Base-by-base conservation (phyloP, 768 basidiomycete genomes). In the Xanthoconium stramineum region DNA sequence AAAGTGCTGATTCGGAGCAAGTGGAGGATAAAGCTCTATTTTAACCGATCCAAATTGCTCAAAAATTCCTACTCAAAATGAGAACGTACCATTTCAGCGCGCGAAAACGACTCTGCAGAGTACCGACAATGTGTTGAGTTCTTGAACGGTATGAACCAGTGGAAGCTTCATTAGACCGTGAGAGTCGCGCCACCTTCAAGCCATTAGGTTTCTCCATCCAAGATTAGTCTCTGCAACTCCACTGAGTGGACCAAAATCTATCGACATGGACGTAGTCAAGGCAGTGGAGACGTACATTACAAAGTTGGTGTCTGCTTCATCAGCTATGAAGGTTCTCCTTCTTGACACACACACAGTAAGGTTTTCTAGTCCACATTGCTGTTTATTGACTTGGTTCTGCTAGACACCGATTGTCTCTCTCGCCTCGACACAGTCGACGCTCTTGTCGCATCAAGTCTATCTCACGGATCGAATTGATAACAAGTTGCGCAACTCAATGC, bases 381-480 rank as follows among this genome's bases (percentile, higher is more conserved):
- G 9, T 38, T 19, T 36, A 37, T 48, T 59, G 5, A 60, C 32
- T 12, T 57, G 28, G 19, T 49, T 70, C 28, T 45, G 36, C n/a
- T 60, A 91, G 94, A 98, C 96, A 7, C 95, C 96, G 1, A 95
- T 98, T 57, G 88, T 99, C 7, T 98, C 95, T 5, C 79, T 98
- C 17, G 91, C 95, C 3, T 87, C 92, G 1, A 98, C 97, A 0
- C 97, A 98, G 69, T 94, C 94, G 3, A 88, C 86, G 10, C 80
- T 99, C 30, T 78, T 99, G 42, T 87, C 94, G 3, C 94, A 98
- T 63, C 95, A 99, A 69, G 92, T 98, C 42, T 99, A 99, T 74
- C 82, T 99, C 51, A 99, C 96, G 5, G 97, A 99, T 76, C 83
- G 94, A 53, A 92, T 99, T 67, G 97, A 98, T 78, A 98, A 98